Evolutionary conservation across 2,329 filamentous ascomycete species (phyloP).

Genomic region (Ceratocystis cubensis): DNA sequence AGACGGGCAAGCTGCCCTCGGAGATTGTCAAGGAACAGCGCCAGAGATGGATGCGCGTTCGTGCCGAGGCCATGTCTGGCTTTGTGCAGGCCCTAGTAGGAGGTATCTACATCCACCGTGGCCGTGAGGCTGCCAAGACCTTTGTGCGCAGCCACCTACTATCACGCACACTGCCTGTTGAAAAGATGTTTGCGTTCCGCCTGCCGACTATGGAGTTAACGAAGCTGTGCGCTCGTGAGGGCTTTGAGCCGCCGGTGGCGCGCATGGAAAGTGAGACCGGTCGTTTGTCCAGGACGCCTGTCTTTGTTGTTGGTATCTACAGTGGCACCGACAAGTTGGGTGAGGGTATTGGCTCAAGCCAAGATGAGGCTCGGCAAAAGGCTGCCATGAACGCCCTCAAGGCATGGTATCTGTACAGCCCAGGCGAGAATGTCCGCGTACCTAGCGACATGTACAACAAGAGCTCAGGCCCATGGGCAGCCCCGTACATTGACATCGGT

Average conservation of each 20-base stretch:
- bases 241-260: conserved; percentile 77
- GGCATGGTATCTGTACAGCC: conserved; percentile 92
- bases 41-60: conserved; percentile 50
- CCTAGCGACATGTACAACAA: conserved; percentile 57
- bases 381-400: conserved; percentile 80
- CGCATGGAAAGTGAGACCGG: conserved; percentile 85
- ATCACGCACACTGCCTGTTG: conserved; percentile 62
- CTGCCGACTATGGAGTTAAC: conserved; percentile 73
- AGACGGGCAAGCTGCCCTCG: conserved; percentile 21
- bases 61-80: conserved; percentile 56
- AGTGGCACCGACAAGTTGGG: conserved; percentile 84
- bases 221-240: conserved; percentile 73
- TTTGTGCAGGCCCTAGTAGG: conserved; percentile 79
- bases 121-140: conserved; percentile 60
- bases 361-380: conserved; percentile 64
- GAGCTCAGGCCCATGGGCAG: conserved; percentile 50
- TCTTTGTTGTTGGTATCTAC: conserved; percentile 89
- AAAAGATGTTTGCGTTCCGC: conserved; percentile 69
- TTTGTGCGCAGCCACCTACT: conserved; percentile 81
- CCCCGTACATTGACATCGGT: conserved; percentile 56
- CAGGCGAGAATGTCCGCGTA: conserved; percentile 49
- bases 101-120: conserved; percentile 73
- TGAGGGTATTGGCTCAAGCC: conserved; percentile 68
- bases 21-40: conserved; percentile 21
- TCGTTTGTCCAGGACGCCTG: conserved; percentile 67